These are phyloP conservation scores for Candida chauliodis DNA, from an alignment of 805 yeast genomes.

Conservation along the genomic window DNA sequence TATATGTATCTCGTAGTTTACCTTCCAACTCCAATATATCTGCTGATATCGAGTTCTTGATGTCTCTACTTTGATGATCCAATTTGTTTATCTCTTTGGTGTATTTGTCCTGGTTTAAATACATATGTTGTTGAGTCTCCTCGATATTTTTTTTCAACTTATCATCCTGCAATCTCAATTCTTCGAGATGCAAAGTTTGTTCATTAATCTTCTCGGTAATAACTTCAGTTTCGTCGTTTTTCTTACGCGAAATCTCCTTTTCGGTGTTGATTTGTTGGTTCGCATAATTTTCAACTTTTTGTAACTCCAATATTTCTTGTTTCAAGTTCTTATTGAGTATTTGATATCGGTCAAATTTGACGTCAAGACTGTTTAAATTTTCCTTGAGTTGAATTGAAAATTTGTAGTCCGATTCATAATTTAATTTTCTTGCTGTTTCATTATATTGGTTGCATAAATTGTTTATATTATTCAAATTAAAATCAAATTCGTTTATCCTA, in stretches of 20 bases:
- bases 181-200: constrained; percentile 57
- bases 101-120: constrained; percentile 19
- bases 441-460: constrained; percentile 56
- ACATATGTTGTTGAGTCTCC: constrained; percentile 5
- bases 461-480: constrained; percentile 49
- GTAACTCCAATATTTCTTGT: constrained; percentile 41
- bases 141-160: constrained; percentile 2
- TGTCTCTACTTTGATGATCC: constrained; percentile 52
- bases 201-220: constrained; percentile 54
- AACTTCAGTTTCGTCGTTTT: constrained; percentile 58
- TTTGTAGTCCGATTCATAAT: constrained; percentile 18
- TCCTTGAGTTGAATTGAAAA: constrained; percentile 39
- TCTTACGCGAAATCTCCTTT: constrained; percentile 44
- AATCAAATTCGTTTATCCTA: constrained; percentile 48
- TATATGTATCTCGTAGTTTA: constrained; percentile 46
- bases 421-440: constrained; percentile 44
- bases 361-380: constrained; percentile 7
- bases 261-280: constrained; percentile 49
- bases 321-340: constrained; percentile 42
- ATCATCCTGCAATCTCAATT: constrained; percentile 46
- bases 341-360: neutral
- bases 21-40: constrained; percentile 46
- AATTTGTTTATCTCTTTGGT: constrained; percentile 64
- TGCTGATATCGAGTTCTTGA: constrained; percentile 47
- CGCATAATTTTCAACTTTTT: constrained; percentile 30